Evolutionary conservation across 352 stramenopile genomes (phyloP), one percentile per base, ranked within the genome.

Genomic region (Achlya hypogyna): DNA sequence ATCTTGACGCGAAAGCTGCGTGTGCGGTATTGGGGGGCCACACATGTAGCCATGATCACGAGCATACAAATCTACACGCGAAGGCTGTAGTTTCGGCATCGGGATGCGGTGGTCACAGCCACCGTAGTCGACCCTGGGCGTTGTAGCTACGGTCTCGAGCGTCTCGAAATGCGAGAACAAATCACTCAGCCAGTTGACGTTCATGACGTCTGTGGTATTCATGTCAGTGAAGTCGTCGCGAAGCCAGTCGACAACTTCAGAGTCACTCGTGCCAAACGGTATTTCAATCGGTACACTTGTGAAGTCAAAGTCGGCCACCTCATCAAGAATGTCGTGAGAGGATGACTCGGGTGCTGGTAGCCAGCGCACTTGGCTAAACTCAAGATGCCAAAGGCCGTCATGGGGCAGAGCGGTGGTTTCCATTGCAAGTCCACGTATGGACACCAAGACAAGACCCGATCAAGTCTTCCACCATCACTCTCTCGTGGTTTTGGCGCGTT

Each of bases 161-260:
- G 49, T 20, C 25, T 56, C 49, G 10, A 56, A 56, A 10, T 56
- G 49, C 2, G 49, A 38, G 31, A 56, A 56, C 2, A 56, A 16
- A 38, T 56, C 49, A n/a, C 49, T 56, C 12, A 56, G 31, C 49
- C 49, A 56, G 49, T 56, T 35, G 31, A 56, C 49, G 31, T 56
- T 56, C 12, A 27, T n/a, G 25, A 35, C 49, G 49, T 56, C 49
- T 1, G 31, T 10, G 4, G 2, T n/a, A n/a, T 56, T n/a, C 25
- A 56, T 10, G 1, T 12, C 16, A 10, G 49, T n/a, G 8, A 56
- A 56, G 31, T 20, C 1, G 31, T 56, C 49, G 25, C 25, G 49
- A 20, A 56, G 20, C 49, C 49, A 56, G 31, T 56, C 49, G 49
- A 56, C 38, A 18, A n/a, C n/a, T 10, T 45, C n/a, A 10, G 38